These are phyloP conservation scores for Lepidium sativum DNA, from an alignment of 345 rosid genomes.

Conservation along the genomic window DNA sequence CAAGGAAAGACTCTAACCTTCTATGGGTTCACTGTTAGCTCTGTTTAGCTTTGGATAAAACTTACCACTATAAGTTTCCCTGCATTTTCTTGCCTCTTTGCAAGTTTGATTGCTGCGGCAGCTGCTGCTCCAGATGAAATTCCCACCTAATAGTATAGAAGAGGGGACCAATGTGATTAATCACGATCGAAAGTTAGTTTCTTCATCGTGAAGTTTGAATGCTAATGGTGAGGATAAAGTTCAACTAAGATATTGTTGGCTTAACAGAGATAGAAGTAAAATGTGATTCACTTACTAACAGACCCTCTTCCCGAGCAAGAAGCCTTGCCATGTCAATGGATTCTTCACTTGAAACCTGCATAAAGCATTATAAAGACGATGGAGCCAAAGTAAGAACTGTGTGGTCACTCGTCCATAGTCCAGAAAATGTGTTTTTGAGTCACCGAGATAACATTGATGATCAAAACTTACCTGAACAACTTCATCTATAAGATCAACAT, in stretches of 20 bases:
- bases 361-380: neutral
- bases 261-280: neutral
- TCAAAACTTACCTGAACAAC: constrained; percentile 51
- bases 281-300: constrained; percentile 45
- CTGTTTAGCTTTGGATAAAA: neutral
- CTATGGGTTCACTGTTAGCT: neutral
- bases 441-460: neutral
- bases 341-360: constrained; percentile 65
- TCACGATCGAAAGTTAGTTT: neutral
- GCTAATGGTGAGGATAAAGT: neutral
- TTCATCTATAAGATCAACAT: constrained; percentile 60
- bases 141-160: neutral
- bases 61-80: constrained; percentile 83
- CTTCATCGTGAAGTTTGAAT: neutral
- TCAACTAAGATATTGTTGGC: neutral
- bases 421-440: neutral
- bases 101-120: constrained; percentile 65
- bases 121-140: constrained; percentile 89
- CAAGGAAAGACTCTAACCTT: neutral
- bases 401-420: neutral
- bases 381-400: neutral
- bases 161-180: neutral
- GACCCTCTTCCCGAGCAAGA: constrained; percentile 73
- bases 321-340: constrained; percentile 72
- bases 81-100: constrained; percentile 71